Evolutionary conservation across 129 eudicot genomes (phyloP).

Genomic region (Helianthus annuus): HanXRQr2.0-SUNRISE NC_035441.2:178577175-178577674

Average conservation of each 20-base stretch:
- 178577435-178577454: slow-evolving; percentile 76
- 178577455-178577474: slow-evolving; percentile 76
- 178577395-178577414: slow-evolving; percentile 76
- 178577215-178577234: slow-evolving; percentile 70
- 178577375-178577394: slow-evolving; percentile 80
- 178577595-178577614: slow-evolving; percentile 73
- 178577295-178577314: slow-evolving; percentile 71
- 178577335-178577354: slow-evolving; percentile 80
- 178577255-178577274: slow-evolving; percentile 90
- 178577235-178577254: slow-evolving; percentile 73
- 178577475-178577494: slow-evolving; percentile 74
- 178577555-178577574: slow-evolving; percentile 85
- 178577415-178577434: slow-evolving; percentile 75
- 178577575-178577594: slow-evolving; percentile 58
- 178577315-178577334: slow-evolving; percentile 70
- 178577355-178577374: slow-evolving; percentile 74
- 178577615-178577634: slow-evolving; percentile 79
- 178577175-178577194: slow-evolving; percentile 59
- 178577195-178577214: slow-evolving; percentile 75
- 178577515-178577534: slow-evolving; percentile 80
- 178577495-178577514: slow-evolving; percentile 66
- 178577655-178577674: slow-evolving; percentile 82
- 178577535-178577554: slow-evolving; percentile 83
- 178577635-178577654: slow-evolving; percentile 53
- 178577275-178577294: slow-evolving; percentile 70